Percentiles rank a stretch among this genome's conserved stretches.
Conservation (phyloP, 495 filamentous ascomycete genomes). For the Elaphomyces granulatus region DNA sequence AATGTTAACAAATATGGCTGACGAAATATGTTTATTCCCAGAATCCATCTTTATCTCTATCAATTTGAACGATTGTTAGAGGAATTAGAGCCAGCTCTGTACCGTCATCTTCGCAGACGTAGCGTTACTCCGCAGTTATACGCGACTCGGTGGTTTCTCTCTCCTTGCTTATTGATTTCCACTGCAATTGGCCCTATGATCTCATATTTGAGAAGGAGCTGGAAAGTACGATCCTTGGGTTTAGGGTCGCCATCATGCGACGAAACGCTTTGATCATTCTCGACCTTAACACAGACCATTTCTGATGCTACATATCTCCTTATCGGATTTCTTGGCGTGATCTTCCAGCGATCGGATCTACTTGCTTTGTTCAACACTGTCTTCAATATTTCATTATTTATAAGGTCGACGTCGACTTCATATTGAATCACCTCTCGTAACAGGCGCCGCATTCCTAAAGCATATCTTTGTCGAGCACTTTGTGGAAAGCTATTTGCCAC, state of each 20-base stretch:
- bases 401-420: too few species aligned
- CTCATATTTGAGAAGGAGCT: slow-evolving; percentile 90
- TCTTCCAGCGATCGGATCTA: too few species aligned
- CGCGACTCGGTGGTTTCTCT: slow-evolving; percentile 94
- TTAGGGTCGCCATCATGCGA: slow-evolving; percentile 88
- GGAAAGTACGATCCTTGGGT: slow-evolving; percentile 77
- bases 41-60: slow-evolving; percentile 82
- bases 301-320: too few species aligned
- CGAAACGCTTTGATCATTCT: slow-evolving; percentile 70
- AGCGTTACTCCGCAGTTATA: slow-evolving; percentile 85
- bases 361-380: too few species aligned
- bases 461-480: too few species aligned
- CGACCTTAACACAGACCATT: too few species aligned
- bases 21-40: slow-evolving; percentile 84
- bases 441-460: too few species aligned
- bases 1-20: slow-evolving; percentile 94
- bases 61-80: slow-evolving; percentile 92
- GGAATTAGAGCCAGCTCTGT: slow-evolving; percentile 84
- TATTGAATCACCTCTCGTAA: too few species aligned
- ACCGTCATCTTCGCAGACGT: slow-evolving; percentile 83
- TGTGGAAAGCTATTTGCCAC: too few species aligned
- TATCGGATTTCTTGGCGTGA: too few species aligned
- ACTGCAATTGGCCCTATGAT: slow-evolving; percentile 93
- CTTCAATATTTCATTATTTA: too few species aligned
- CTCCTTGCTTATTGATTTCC: slow-evolving; percentile 98